Conservation (phyloP, 805 yeast genomes). For the Candida dajiaensis region DNA sequence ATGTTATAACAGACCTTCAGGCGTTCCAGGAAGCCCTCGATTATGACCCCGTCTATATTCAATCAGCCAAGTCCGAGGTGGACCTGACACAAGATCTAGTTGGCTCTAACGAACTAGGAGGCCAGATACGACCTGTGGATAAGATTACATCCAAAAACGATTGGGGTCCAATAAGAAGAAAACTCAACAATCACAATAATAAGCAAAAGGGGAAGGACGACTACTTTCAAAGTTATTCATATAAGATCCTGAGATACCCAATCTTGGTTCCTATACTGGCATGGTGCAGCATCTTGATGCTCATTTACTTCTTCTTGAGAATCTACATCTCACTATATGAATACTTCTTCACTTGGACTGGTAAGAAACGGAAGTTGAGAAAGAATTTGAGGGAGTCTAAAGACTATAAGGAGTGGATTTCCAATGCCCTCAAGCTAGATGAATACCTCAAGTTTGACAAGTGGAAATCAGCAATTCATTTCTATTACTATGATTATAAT, state of each 20-base stretch:
- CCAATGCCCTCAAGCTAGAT: constrained; percentile 53
- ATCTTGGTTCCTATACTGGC: constrained; percentile 41
- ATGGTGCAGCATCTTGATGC: constrained; percentile 50
- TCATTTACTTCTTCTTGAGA: constrained; percentile 47
- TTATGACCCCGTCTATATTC: constrained; percentile 16
- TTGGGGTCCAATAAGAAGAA: constrained; percentile 39
- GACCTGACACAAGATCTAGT: constrained; percentile 8
- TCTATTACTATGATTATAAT: constrained; percentile 63
- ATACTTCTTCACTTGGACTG: constrained; percentile 52
- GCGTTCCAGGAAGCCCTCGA: constrained; percentile 34
- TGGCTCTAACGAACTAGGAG: neutral
- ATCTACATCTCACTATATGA: constrained; percentile 60
- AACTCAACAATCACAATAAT: constrained; percentile 6
- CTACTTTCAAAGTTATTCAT: constrained; percentile 33
- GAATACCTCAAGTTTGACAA: constrained; percentile 48
- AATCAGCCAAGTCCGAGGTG: neutral
- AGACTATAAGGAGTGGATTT: constrained; percentile 57
- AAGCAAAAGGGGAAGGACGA: constrained; percentile 18
- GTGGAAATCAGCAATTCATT: constrained; percentile 58
- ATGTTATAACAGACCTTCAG: constrained; percentile 23
- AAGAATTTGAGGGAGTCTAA: constrained; percentile 41
- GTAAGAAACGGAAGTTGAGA: constrained; percentile 45
- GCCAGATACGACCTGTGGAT: constrained; percentile 17
- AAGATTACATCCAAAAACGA: constrained; percentile 38
- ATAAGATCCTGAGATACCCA: constrained; percentile 59